These are phyloP conservation scores for Tricholoma sp. DNA, from an alignment of 768 basidiomycete genomes.

Conservation along the genomic window DNA sequence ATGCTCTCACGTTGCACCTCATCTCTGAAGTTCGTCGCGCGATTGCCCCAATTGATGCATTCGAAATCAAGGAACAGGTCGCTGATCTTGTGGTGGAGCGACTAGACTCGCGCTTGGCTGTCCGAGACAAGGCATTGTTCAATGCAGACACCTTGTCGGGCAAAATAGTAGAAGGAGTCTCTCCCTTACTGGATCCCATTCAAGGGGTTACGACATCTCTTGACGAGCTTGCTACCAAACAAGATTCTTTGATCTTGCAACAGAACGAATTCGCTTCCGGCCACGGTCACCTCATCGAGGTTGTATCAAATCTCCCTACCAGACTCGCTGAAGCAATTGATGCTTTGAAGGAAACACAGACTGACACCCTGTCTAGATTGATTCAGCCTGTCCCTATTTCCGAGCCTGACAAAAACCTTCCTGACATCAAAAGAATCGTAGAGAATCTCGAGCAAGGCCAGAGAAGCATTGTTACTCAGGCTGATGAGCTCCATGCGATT, in stretches of 20 bases:
- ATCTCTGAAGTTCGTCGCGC: constrained; percentile 65
- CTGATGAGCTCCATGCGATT: constrained; percentile 42
- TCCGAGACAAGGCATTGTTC: constrained; percentile 61
- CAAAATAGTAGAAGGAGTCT: constrained; percentile 52
- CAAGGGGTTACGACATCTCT: constrained; percentile 35
- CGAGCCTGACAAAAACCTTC: constrained; percentile 29
- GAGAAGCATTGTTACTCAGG: constrained; percentile 40
- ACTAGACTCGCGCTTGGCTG: constrained; percentile 73
- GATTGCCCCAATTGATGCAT: constrained; percentile 74
- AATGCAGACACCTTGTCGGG: constrained; percentile 54
- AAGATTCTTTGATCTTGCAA: constrained; percentile 33
- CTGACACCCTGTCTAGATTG: constrained; percentile 27
- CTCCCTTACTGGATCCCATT: constrained; percentile 35
- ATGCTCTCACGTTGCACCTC: constrained; percentile 53
- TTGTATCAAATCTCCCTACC: constrained; percentile 44
- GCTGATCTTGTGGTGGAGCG: constrained; percentile 86
- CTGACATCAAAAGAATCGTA: constrained; percentile 43
- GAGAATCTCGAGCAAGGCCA: constrained; percentile 49
- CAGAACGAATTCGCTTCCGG: constrained; percentile 33
- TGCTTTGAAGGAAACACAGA: constrained; percentile 34
- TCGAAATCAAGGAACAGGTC: constrained; percentile 86
- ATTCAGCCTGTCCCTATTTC: constrained; percentile 18
- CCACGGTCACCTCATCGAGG: constrained; percentile 34
- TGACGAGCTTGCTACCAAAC: constrained; percentile 34
- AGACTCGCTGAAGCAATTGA: constrained; percentile 41